Evolutionary conservation across 148 eudicot species (phyloP).

Genomic region (Pouteria glomerata): DNA sequence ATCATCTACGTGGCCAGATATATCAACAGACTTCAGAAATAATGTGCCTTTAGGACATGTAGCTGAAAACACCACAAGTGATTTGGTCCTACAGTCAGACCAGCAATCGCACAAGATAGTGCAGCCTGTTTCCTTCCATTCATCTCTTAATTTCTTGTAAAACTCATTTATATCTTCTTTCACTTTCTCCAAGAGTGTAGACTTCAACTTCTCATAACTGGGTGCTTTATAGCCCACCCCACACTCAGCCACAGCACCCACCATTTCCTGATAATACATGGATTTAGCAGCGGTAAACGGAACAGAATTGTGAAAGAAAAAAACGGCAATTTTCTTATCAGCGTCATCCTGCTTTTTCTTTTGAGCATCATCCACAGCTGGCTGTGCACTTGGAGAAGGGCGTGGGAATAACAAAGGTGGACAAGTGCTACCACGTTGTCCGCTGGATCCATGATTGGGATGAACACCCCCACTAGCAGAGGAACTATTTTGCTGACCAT

Average conservation of each 20-base stretch:
- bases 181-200: conserved; percentile 24
- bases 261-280: conserved; percentile 34
- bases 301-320: conserved; percentile 32
- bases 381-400: conserved; percentile 21
- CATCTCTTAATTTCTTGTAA: conserved; percentile 20
- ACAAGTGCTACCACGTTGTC: conserved; percentile 20
- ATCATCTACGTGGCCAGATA: conserved; percentile 32
- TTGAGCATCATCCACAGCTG: conserved; percentile 20
- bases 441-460: conserved; percentile 24
- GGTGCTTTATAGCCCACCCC: conserved; percentile 39
- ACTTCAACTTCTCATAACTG: conserved; percentile 22
- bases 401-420: conserved; percentile 23
- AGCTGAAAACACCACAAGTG: conserved; percentile 29
- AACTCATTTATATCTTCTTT: conserved; percentile 23
- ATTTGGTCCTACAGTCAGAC: conserved; percentile 19
- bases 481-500: conserved; percentile 30
- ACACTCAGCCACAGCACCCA: conserved; percentile 33
- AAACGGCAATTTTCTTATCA: conserved; percentile 34
- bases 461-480: conserved; percentile 31
- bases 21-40: conserved; percentile 28
- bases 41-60: conserved; percentile 35
- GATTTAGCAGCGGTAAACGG: conserved; percentile 36
- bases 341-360: conserved; percentile 26
- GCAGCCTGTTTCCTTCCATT: conserved; percentile 42
- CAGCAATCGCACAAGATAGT: conserved; percentile 34